Evolutionary conservation across 768 basidiomycete species (phyloP), one percentile per base, ranked within the genome.

Genomic region (Tulasnella sp.): DNA sequence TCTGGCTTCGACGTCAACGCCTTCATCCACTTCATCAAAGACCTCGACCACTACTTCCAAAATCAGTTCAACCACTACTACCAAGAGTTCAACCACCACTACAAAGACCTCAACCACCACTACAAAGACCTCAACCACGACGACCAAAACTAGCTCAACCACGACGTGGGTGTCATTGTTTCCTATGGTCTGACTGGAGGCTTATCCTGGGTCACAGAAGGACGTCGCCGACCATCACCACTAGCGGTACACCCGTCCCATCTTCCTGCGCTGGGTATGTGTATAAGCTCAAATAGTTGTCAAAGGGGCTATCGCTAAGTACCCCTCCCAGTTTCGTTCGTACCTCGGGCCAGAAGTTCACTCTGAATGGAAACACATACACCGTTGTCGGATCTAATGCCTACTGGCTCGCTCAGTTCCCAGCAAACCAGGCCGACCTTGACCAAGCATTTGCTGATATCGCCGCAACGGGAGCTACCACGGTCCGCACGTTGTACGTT

Each of bases 401-500:
- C 0, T 91, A 91, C 85, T 91, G 90, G 37, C 37, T 37, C 37
- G 37, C 37, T 37, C 37, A 90, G 72, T 86, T 84, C 81, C 88
- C 88, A 9, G 88, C 88, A 14, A 87, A 86, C 80, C 85, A 86
- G n/a, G 85, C 87, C 2, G 85, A 90, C 77, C 91, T 91, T 86
- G 86, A 90, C 83, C 81, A 86, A 58, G 86, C 90, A 0, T 90
- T 91, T 81, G 81, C 86, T 22, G 88, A 91, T 80, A 90, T 92
- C 42, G 90, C 88, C 2, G 85, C 82, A 0, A 84, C 88, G 1
- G 90, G 90, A 1, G 88, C 86, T 18, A 92, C 91, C 0, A 88
- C 88, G 9, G 89, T 91, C 69, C 88, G 90, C 76, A 90, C 90
- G 42, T 42, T 42, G 42, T 42, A 78, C 81, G 84, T 77, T 14